A percentile compares a stretch with the other conserved stretches of the same genome.
These are phyloP conservation scores for Tuber borchii DNA, from an alignment of 495 filamentous ascomycete genomes.

Conservation along the genomic window DNA sequence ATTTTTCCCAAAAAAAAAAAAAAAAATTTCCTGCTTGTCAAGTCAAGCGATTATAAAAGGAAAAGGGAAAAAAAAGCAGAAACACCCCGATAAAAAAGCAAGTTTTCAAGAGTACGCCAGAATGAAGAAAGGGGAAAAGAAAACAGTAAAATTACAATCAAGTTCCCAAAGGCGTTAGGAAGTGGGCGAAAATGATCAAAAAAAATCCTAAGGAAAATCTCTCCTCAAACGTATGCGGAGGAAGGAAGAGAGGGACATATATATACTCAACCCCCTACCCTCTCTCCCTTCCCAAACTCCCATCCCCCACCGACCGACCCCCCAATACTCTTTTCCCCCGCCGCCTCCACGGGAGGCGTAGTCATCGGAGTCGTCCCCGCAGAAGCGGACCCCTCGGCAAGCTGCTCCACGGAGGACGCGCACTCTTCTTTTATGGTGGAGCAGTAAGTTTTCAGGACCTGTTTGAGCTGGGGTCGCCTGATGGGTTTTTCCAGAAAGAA, in stretches of 20 bases:
- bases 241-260: conserved; percentile 18
- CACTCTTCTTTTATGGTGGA: conserved; percentile 53
- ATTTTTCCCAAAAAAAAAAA: conserved; percentile 24
- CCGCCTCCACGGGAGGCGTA: not conserved
- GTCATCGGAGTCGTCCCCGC: not conserved
- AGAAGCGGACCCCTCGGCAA: not conserved
- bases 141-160: conserved; percentile 18
- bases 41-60: conserved; percentile 14
- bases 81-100: conserved; percentile 18
- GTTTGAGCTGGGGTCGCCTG: conserved; percentile 70
- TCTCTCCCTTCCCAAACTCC: conserved; percentile 3
- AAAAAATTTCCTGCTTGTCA: conserved; percentile 4
- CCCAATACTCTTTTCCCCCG: not conserved
- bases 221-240: not conserved
- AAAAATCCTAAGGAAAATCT: conserved; percentile 9
- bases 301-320: not conserved
- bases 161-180: not conserved
- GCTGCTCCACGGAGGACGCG: not conserved
- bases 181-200: not conserved
- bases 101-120: conserved; percentile 10
- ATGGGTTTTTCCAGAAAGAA: conserved; percentile 70
- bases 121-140: conserved; percentile 15
- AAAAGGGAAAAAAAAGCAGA: conserved; percentile 12
- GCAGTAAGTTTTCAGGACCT: conserved; percentile 62
- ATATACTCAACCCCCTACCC: conserved; percentile 17